Conservation (phyloP, 345 rosid species). For the Trapa bicornis region DNA sequence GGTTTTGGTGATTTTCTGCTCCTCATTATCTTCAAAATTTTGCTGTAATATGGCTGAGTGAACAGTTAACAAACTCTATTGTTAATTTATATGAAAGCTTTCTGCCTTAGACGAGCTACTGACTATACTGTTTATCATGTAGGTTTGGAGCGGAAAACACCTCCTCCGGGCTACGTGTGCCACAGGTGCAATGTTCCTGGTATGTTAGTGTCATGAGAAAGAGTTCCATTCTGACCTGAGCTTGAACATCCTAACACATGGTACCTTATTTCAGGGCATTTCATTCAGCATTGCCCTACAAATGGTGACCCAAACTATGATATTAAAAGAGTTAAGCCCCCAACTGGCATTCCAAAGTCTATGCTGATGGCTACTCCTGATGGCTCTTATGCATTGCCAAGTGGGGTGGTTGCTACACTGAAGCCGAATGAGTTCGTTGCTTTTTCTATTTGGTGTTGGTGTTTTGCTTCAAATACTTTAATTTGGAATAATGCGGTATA, state of each 20-base stretch:
- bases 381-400: slow-evolving; percentile 95
- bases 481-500: background rate
- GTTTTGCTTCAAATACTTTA: background rate
- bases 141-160: slow-evolving; percentile 94
- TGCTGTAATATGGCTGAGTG: background rate
- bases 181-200: slow-evolving; percentile 95
- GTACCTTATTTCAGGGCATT: slow-evolving; percentile 50
- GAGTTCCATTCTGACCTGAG: background rate
- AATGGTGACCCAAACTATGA: slow-evolving; percentile 92
- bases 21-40: background rate
- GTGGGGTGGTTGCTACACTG: slow-evolving; percentile 91
- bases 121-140: slow-evolving; percentile 8
- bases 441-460: background rate
- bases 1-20: slow-evolving; percentile 6
- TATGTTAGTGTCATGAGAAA: slow-evolving; percentile 19
- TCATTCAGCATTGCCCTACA: slow-evolving; percentile 97
- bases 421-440: slow-evolving; percentile 84
- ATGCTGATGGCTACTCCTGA: slow-evolving; percentile 92
- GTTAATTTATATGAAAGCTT: background rate
- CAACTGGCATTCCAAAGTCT: slow-evolving; percentile 96
- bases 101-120: background rate
- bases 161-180: slow-evolving; percentile 92
- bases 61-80: background rate
- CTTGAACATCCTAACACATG: background rate
- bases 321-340: slow-evolving; percentile 82